phyloP scores from a whole-genome alignment of 352 stramenopile genomes.

The Globisporangium emineosum region DNA sequence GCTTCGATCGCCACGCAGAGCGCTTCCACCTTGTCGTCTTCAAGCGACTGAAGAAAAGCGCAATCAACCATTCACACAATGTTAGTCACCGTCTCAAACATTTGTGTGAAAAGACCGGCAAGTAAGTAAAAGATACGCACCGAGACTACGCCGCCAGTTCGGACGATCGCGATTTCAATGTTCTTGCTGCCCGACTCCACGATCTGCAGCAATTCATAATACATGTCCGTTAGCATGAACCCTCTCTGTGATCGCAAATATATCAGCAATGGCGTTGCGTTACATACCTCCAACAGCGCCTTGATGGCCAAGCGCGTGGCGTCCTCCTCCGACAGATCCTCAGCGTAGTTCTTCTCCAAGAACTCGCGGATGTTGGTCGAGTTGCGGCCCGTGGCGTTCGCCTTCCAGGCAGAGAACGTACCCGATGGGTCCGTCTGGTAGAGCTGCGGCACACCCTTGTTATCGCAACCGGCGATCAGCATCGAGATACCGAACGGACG shows the following conservation, averaged over 20 bases:
- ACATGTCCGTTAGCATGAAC: not conserved
- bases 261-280: not conserved
- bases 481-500: constrained; percentile 98
- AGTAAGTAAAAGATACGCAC: constrained; percentile 27
- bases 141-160: constrained; percentile 63
- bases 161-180: constrained; percentile 97
- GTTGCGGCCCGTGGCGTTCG: constrained; percentile 97
- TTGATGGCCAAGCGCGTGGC: constrained; percentile 93
- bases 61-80: not conserved
- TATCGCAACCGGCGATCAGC: constrained; percentile 95
- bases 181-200: constrained; percentile 98
- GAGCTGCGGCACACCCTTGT: constrained; percentile 90
- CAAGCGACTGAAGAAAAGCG: constrained; percentile 41
- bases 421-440: constrained; percentile 98
- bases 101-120: constrained; percentile 4
- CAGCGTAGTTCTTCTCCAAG: constrained; percentile 97
- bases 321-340: constrained; percentile 90
- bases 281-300: constrained; percentile 91
- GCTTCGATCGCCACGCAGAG: constrained; percentile 80
- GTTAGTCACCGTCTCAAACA: not conserved
- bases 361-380: constrained; percentile 98
- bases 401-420: constrained; percentile 98
- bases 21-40: constrained; percentile 76
- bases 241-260: not conserved
- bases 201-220: constrained; percentile 29